phyloP scores from a whole-genome alignment of 306 rosid species.

The Canavalia gladiata region DNA sequence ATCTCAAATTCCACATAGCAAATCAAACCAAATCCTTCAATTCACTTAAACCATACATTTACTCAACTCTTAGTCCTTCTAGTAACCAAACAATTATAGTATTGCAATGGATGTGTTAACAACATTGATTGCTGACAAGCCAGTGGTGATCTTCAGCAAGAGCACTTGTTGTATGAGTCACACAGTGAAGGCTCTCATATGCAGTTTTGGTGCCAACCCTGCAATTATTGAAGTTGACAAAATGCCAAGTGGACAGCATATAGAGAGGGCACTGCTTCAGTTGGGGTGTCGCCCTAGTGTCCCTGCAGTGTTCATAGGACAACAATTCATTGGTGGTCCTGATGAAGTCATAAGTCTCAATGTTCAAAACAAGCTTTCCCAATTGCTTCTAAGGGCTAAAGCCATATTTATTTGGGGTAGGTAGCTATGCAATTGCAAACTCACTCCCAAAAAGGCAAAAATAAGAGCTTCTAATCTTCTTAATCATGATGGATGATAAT shows the following conservation, averaged over 20 bases:
- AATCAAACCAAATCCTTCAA: constrained; percentile 37
- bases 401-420: constrained; percentile 64
- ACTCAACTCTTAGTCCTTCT: not conserved
- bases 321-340: constrained; percentile 72
- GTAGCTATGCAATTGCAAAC: constrained; percentile 24
- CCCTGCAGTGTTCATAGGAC: constrained; percentile 78
- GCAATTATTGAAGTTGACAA: constrained; percentile 65
- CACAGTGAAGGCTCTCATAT: constrained; percentile 61
- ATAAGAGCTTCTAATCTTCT: not conserved
- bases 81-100: not conserved
- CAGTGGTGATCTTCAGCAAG: constrained; percentile 83
- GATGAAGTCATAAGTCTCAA: constrained; percentile 68
- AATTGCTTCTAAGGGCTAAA: constrained; percentile 63
- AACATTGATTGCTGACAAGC: constrained; percentile 65
- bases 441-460: not conserved
- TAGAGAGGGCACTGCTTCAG: constrained; percentile 62
- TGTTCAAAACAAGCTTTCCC: constrained; percentile 64
- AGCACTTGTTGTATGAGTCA: constrained; percentile 64
- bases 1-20: constrained; percentile 49
- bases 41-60: constrained; percentile 1
- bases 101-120: constrained; percentile 63
- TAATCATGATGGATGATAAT: too few species aligned
- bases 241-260: constrained; percentile 59
- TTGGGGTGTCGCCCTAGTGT: constrained; percentile 69
- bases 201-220: constrained; percentile 63